phyloP scores from a whole-genome alignment of 345 rosid species.

The Capsella bursapastoris region DNA sequence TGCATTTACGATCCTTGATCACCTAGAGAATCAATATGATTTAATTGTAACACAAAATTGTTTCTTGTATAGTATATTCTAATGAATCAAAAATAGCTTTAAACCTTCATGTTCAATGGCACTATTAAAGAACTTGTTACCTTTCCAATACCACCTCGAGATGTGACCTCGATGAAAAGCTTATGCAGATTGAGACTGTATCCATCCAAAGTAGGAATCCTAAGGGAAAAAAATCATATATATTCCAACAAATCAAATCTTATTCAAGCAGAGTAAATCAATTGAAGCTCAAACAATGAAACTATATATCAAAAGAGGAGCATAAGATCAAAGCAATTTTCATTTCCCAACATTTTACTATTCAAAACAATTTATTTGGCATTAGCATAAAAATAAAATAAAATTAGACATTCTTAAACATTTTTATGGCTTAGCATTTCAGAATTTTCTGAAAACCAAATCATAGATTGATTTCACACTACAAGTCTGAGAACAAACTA shows the following conservation, averaged over 20 bases:
- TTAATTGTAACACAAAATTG: neutral
- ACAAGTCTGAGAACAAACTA: neutral
- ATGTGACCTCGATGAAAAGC: slow-evolving; percentile 78
- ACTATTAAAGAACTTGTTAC: slow-evolving; percentile 13
- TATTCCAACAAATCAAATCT: neutral
- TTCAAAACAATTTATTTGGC: neutral
- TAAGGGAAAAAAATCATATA: slow-evolving; percentile 6
- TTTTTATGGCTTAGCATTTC: neutral
- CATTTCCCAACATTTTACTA: slow-evolving; percentile 6
- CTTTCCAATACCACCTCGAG: slow-evolving; percentile 74
- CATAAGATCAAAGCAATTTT: neutral
- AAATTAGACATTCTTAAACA: neutral
- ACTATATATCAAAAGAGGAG: neutral
- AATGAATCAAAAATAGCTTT: neutral
- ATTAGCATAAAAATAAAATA: neutral
- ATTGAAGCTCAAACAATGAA: neutral
- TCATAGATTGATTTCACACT: neutral
- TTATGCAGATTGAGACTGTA: slow-evolving; percentile 65
- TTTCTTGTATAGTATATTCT: too few relatives aligned
- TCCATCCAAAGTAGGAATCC: slow-evolving; percentile 75
- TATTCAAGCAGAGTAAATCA: neutral
- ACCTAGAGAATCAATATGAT: slow-evolving; percentile 48
- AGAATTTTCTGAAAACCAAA: neutral
- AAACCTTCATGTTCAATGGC: neutral
- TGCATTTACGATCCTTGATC: slow-evolving; percentile 71